phyloP scores from a whole-genome alignment of 2,329 filamentous ascomycete species.

The Diaporthe sp. region DNA sequence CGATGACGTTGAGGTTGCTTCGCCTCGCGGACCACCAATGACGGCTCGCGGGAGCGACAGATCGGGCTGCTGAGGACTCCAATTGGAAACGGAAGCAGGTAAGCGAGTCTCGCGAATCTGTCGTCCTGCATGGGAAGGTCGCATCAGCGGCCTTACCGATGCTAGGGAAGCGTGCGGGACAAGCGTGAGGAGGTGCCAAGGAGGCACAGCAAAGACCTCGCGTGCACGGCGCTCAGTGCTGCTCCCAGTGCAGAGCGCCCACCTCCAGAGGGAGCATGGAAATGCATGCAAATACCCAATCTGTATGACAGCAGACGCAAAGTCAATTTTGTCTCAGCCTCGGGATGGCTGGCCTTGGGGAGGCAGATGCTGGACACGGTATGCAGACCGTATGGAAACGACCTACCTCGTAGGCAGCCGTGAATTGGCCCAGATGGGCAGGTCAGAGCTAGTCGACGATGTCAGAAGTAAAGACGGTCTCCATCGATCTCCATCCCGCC shows the following conservation, averaged over 20 bases:
- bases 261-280: background rate
- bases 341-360: background rate
- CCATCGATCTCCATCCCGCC: background rate
- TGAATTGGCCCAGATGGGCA: background rate
- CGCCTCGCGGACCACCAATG: background rate
- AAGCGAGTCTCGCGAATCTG: conserved; percentile 37
- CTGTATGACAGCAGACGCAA: background rate
- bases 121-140: conserved; percentile 31
- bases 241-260: background rate
- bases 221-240: background rate
- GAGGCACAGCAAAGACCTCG: background rate
- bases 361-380: background rate
- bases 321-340: conserved; percentile 10
- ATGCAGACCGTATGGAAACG: no score
- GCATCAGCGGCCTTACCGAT: conserved; percentile 20
- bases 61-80: conserved; percentile 25
- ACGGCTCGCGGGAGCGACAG: background rate
- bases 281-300: background rate
- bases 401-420: background rate
- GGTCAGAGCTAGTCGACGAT: background rate
- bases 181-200: background rate
- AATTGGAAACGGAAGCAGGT: conserved; percentile 14
- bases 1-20: conserved; percentile 8
- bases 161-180: conserved; percentile 2
- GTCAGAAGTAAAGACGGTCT: background rate